Base-by-base conservation (phyloP, 2,329 filamentous ascomycete species). In the Colletotrichum lindemuthianum region DNA sequence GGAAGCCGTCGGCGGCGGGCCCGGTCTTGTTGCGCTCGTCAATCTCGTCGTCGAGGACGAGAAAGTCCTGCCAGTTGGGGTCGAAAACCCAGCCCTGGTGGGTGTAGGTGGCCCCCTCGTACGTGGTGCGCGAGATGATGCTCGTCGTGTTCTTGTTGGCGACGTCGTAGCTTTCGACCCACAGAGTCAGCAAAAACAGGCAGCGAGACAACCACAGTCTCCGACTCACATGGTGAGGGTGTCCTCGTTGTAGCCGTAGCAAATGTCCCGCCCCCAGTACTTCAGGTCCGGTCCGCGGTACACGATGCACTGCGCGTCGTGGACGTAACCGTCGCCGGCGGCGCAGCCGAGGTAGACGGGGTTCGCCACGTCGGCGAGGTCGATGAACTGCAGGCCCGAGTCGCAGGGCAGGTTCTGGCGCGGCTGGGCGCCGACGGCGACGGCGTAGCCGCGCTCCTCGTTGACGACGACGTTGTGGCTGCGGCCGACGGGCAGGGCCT, bases 261-360 rank as follows among this genome's bases (percentile, higher is more conserved):
- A 87, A 68, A 87, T 84, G 56, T 87, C 82, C 2, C 74, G 77
- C 10, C 80, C 82, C 5, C 74, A 72, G 70, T 82, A 86, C 33
- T 76, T 69, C 12, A 72, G 72, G 59, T 86, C 81, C 0, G 84
- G 84, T 0, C 85, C 84, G 7, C 77, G 79, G 68, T 86, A 86
- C 15, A 83, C 79, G n/a, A 87, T 72, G 63, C 85, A 87, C 69
- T 88, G 85, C 0, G 85, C 86, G 65, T 88, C 86, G 67, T 88
- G 86, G 0, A 88, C 85, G 53, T 88, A 88, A 1, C 85, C 85
- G 60, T 88, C 86, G 1, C 78, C 73, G 9, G 78, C 77, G 6
- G 82, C 83, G 64, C 85, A 87, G 8, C 86, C 86, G 4, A 84
- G 79, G 16, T 77, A 81, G n/a, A 75, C 79, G 0, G 86, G 86